Evolutionary conservation across 1,139 yeast species (phyloP).

Genomic region (Candida pseudoviswanathii): DNA sequence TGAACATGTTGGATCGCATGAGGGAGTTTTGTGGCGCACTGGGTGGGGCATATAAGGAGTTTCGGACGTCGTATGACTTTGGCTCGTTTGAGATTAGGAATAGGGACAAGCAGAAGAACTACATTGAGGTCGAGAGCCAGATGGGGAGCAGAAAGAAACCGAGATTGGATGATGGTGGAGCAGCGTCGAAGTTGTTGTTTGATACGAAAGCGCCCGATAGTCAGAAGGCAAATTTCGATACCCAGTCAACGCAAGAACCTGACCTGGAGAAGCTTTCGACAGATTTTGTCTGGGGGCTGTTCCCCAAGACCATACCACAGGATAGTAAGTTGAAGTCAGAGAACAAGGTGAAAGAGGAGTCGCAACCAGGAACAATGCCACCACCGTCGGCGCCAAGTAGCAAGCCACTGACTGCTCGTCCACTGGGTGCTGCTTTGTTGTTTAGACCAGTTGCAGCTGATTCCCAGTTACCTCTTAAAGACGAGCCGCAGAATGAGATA

Average conservation of each 20-base stretch:
- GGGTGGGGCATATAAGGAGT: not conserved
- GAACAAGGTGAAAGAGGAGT: no score
- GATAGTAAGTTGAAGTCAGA: not conserved
- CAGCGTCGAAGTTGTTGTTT: not conserved
- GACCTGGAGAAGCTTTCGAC: not conserved
- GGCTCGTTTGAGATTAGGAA: not conserved
- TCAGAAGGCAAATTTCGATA: not conserved
- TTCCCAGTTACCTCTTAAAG: not conserved
- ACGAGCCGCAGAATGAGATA: not conserved
- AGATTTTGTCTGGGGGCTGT: not conserved
- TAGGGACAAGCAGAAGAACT: not conserved
- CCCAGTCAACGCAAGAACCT: not conserved
- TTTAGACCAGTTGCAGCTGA: not conserved
- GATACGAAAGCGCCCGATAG: not conserved
- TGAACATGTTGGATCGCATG: constrained; percentile 9
- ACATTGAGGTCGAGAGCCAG: constrained; percentile 4
- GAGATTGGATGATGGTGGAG: not conserved
- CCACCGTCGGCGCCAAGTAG: not conserved
- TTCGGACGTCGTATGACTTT: not conserved
- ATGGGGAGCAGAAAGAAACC: not conserved
- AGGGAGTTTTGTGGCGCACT: not conserved
- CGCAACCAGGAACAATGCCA: no score
- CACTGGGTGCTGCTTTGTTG: not conserved
- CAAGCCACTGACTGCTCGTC: not conserved
- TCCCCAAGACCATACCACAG: not conserved